Base-by-base conservation (phyloP, 768 basidiomycete species). In the Leccinum aurantiacum region DNA sequence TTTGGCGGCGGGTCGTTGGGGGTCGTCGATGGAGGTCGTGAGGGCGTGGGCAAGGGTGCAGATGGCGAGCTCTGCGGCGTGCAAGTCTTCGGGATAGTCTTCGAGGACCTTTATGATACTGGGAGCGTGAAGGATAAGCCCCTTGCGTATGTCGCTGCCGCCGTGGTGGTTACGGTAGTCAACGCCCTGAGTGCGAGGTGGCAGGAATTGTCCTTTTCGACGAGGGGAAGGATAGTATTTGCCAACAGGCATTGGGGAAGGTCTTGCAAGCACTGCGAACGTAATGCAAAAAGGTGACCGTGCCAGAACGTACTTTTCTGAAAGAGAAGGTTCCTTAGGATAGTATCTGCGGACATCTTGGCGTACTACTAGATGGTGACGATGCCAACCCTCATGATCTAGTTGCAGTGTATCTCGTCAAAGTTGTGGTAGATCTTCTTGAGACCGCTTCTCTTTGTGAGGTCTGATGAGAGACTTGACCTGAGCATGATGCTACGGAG, bases 381-480 rank as follows among this genome's bases (percentile, higher is more conserved):
- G 48, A 88, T 81, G 0, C 81, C 85, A 1, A 84, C 86, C 52
- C 74, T 71, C n/a, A 88, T 73, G 58, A 78, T 79, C 37, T 81
- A 77, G 67, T 83, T 82, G 0, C 72, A 1, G 59, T 38, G 61
- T 82, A 87, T 78, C 3, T 72, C 72, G 47, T 80, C 79, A 64
- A 89, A 88, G 63, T 83, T 79, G 33, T 75, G 72, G 67, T 88
- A 84, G 6, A 87, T 76, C 65, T 83, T 85, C 70, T 86, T 88
- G 61, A 89, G 71, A 13, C 86, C 87, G 65, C 78, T 81, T 31
- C 84, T 76, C 13, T 75, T 82, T 6, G 77, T 75, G 17, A 88
- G 73, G 67, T 88, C 87, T 88, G 22, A 24, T 24, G 22, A 7
- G 33, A n/a, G 22, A 24, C 22, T 24, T 24, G 22, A 24, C 67